Conservation (phyloP, 768 basidiomycete species). For the Scleroderma citrinum region DNA sequence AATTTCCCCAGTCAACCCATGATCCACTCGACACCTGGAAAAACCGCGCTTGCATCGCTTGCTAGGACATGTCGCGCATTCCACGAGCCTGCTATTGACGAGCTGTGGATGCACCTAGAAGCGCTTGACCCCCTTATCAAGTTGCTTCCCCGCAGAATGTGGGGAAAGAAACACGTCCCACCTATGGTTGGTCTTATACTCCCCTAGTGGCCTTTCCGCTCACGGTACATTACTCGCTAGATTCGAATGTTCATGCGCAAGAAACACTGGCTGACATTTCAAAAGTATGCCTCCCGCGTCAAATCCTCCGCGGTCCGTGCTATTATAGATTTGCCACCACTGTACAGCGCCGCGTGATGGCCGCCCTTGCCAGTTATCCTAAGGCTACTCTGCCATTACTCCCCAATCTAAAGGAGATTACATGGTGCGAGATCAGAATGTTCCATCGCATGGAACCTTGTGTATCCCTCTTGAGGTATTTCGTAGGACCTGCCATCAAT, state of each 20-base stretch:
- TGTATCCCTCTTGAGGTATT: conserved; percentile 20
- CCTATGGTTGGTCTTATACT: conserved; percentile 14
- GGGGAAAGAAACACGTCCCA: conserved; percentile 16
- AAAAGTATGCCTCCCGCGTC: conserved; percentile 21
- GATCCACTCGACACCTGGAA: conserved; percentile 5
- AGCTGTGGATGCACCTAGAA: conserved; percentile 24
- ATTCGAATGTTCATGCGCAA: conserved; percentile 21
- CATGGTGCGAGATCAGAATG: conserved; percentile 23
- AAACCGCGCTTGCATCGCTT: conserved; percentile 20
- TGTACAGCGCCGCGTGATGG: conserved; percentile 14
- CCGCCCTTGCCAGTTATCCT: conserved; percentile 9
- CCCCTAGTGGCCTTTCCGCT: not conserved
- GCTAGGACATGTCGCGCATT: conserved; percentile 22
- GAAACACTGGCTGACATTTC: conserved; percentile 22
- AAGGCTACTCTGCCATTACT: conserved; percentile 16
- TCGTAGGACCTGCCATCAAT: conserved; percentile 16
- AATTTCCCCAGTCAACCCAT: conserved; percentile 10
- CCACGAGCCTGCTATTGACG: conserved; percentile 19
- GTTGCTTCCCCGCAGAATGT: conserved; percentile 20
- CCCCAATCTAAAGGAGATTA: conserved; percentile 19
- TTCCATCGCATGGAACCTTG: conserved; percentile 16
- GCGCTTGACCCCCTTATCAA: conserved; percentile 23
- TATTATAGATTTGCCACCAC: conserved; percentile 10
- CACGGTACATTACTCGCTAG: conserved; percentile 2
- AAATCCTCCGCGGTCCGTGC: conserved; percentile 18